A percentile compares a stretch with the other conserved stretches of the same genome.
Evolutionary conservation across 129 eudicot species (phyloP).

Genomic region (Arctium minus): DNA sequence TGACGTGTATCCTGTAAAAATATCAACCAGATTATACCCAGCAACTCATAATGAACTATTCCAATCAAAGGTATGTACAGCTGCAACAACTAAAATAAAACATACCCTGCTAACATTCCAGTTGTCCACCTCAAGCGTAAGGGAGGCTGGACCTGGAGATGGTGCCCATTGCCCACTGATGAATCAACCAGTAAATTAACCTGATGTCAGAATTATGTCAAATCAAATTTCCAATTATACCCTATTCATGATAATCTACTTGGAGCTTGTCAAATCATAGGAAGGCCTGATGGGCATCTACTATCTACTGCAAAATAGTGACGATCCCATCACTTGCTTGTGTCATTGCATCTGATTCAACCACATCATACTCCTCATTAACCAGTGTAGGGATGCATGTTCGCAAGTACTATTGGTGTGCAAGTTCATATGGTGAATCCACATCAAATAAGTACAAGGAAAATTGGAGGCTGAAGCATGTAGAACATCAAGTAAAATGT

Average conservation of each 20-base stretch:
- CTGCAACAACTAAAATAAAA: not conserved
- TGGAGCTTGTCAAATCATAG: slow-evolving; percentile 2
- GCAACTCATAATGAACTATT: not conserved
- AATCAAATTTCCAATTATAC: slow-evolving; percentile 36
- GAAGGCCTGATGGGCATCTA: not conserved
- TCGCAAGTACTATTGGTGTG: not conserved
- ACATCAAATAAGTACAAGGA: not conserved
- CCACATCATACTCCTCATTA: not conserved
- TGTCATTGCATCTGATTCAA: not conserved
- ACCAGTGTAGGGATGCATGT: not conserved
- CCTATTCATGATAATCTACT: not conserved
- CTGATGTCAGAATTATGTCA: slow-evolving; percentile 58
- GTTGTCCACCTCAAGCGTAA: slow-evolving; percentile 68
- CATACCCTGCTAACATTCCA: slow-evolving; percentile 71
- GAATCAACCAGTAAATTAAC: slow-evolving; percentile 74
- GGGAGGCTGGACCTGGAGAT: slow-evolving; percentile 69
- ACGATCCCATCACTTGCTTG: not conserved
- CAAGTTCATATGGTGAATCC: not conserved
- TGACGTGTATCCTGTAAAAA: slow-evolving; percentile 49
- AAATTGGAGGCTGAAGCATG: not conserved
- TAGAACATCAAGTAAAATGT: slow-evolving; percentile 10
- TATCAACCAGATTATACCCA: not conserved
- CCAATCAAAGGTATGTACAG: not conserved
- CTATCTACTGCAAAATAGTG: not conserved
- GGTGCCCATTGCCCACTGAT: slow-evolving; percentile 87